phyloP scores from a whole-genome alignment of 805 yeast species.

The Lachancea quebecensis region DNA sequence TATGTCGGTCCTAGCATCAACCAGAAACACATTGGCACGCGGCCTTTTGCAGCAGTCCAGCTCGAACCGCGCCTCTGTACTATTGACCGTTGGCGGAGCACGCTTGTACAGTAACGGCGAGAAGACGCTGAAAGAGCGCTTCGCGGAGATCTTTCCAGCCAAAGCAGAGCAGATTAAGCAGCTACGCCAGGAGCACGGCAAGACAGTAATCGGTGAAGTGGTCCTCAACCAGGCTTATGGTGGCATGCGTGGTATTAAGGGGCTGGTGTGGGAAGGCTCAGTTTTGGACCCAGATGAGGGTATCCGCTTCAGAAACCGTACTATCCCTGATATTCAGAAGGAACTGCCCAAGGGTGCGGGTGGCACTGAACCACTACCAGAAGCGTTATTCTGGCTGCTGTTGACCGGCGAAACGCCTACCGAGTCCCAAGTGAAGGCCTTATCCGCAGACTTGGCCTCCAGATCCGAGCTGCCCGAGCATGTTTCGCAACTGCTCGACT shows the following conservation, averaged over 20 bases:
- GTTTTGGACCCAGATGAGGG: constrained; percentile 81
- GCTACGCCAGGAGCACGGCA: constrained; percentile 86
- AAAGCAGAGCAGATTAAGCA: constrained; percentile 79
- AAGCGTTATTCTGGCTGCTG: constrained; percentile 74
- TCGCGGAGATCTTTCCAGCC: constrained; percentile 85
- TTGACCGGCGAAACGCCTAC: constrained; percentile 81
- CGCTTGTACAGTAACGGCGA: constrained; percentile 13
- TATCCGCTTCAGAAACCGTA: constrained; percentile 77
- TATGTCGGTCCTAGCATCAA: constrained; percentile 4
- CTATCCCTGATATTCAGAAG: constrained; percentile 71
- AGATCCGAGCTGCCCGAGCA: constrained; percentile 74
- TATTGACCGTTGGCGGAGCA: constrained; percentile 8
- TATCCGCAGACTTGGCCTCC: constrained; percentile 71
- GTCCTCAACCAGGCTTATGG: constrained; percentile 77
- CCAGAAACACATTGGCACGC: constrained; percentile 8
- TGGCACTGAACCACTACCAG: constrained; percentile 66
- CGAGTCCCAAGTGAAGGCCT: constrained; percentile 58
- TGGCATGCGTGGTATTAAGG: constrained; percentile 86
- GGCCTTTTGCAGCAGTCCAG: constrained; percentile 5
- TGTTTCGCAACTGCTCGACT: constrained; percentile 64
- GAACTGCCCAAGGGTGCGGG: constrained; percentile 70
- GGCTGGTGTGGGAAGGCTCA: constrained; percentile 84
- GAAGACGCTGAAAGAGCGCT: constrained; percentile 81
- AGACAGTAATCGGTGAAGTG: constrained; percentile 63
- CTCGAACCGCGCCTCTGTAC: neutral